Evolutionary conservation across 2,329 filamentous ascomycete species (phyloP), one percentile per base, ranked within the genome.

Genomic region (Pyrenophora teres): DNA sequence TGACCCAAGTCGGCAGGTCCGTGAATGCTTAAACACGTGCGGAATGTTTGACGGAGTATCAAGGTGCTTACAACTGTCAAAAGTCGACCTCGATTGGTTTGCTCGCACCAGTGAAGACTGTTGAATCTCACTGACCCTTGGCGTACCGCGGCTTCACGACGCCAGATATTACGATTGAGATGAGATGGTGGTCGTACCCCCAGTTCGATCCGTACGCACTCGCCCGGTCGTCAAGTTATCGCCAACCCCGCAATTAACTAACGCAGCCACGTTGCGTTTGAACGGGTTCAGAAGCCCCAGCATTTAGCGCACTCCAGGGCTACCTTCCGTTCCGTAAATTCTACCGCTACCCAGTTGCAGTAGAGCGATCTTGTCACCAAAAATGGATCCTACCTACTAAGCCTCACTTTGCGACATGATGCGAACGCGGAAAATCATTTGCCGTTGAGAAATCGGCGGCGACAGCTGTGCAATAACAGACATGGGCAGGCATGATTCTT

Each of bases 1-100:
- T 31, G 42, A 44, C 46, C 37, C n/a, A 50, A 50, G 23, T 40
- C 9, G 44, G 50, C 40, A 52, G 41, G 47, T 57, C 50, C 45
- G 32, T 42, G 30, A 21, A 15, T 40, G 40, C 39, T 45, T 31
- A 35, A 23, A 35, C 39, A 44, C 27, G 40, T 42, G 39, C 36
- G 15, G 23, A 37, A 30, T 21, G 7, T 31, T 32, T 25, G 33
- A 33, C 18, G 44, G 31, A 6, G 32, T 23, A 38, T 35, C 25
- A 36, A 33, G 15, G n/a, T 19, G 7, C 39, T 45, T 30, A 44
- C 25, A 40, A 21, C 40, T 10, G 40, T 30, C 27, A 30, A 25
- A 36, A 42, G 27, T 33, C 32, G 4, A 13, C 35, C 40, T 46
- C 41, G n/a, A n/a, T 35, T 8, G 30, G 8, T 21, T 31, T 31